These are phyloP conservation scores for Camptophora hylomeconis DNA, from an alignment of 2,329 filamentous ascomycete species.

Conservation along the genomic window DNA sequence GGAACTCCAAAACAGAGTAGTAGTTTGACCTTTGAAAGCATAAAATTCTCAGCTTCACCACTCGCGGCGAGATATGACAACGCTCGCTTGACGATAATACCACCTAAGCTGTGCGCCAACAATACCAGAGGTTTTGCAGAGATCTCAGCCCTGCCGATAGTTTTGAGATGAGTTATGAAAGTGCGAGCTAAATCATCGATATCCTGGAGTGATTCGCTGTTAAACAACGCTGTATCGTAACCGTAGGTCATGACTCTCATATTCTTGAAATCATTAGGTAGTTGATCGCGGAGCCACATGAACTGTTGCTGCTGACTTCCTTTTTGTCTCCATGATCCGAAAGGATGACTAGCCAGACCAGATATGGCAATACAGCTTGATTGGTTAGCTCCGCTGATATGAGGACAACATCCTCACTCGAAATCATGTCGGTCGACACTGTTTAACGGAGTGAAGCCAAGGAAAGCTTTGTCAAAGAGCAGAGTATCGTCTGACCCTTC, in stretches of 20 bases:
- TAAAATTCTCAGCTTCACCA: constrained; percentile 1
- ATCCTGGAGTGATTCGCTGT: constrained; percentile 5
- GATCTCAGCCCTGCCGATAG: constrained; percentile 1
- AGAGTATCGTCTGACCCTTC: neutral
- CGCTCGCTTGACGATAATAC: constrained; percentile 10
- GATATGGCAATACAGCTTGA: constrained; percentile 11
- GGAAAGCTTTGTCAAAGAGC: constrained; percentile 5
- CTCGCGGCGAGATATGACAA: neutral
- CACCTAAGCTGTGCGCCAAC: constrained; percentile 12
- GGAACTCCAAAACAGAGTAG: constrained; percentile 15
- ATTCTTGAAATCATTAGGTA: constrained; percentile 6
- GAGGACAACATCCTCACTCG: neutral
- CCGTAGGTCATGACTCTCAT: constrained; percentile 12
- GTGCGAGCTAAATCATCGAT: constrained; percentile 4
- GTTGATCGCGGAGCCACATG: constrained; percentile 13
- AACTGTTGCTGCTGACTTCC: constrained; percentile 1
- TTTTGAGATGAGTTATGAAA: constrained; percentile 1
- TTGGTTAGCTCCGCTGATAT: neutral
- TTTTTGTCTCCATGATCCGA: constrained; percentile 11
- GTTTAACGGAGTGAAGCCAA: constrained; percentile 5
- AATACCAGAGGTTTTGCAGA: constrained; percentile 8
- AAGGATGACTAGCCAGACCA: constrained; percentile 14
- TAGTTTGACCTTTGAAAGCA: constrained; percentile 4
- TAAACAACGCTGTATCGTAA: constrained; percentile 7
- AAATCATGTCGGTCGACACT: constrained; percentile 3